These are phyloP conservation scores for Saccharomyces hybrid DNA, from an alignment of 1,139 yeast genomes.

Conservation along the genomic window DNA sequence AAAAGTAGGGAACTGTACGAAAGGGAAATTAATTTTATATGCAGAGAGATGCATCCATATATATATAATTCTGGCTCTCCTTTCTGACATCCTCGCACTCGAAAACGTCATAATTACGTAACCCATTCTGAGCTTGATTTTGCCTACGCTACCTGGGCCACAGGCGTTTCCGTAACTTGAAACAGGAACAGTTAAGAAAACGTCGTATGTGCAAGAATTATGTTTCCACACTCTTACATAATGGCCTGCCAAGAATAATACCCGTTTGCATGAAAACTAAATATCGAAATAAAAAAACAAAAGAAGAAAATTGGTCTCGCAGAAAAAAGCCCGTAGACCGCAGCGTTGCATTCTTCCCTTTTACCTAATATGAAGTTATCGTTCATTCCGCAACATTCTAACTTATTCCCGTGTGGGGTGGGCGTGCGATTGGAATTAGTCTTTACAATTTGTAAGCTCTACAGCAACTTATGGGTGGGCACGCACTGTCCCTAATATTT, in stretches of 20 bases:
- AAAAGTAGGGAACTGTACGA: background rate
- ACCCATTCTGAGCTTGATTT: background rate
- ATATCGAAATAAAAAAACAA: background rate
- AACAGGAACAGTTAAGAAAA: background rate
- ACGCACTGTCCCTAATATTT: background rate
- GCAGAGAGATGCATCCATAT: background rate
- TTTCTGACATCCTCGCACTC: background rate
- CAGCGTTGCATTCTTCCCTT: background rate
- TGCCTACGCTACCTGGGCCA: background rate
- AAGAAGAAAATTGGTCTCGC: background rate
- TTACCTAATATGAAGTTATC: background rate
- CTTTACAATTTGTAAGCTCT: background rate
- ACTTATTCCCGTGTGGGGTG: background rate
- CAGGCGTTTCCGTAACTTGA: background rate
- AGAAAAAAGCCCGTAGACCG: background rate
- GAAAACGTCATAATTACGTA: background rate
- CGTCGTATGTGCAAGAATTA: background rate
- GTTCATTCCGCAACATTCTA: background rate
- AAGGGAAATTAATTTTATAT: background rate
- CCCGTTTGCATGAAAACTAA: background rate
- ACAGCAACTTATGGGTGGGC: background rate
- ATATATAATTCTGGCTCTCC: background rate
- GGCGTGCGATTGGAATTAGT: background rate
- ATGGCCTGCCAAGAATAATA: background rate
- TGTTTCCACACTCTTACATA: slow-evolving; percentile 1